A percentile compares a stretch with the other conserved stretches of the same genome.
phyloP scores from a whole-genome alignment of 1,284 basidiomycete species.

The Exobasidium cylindrosporum region DNA sequence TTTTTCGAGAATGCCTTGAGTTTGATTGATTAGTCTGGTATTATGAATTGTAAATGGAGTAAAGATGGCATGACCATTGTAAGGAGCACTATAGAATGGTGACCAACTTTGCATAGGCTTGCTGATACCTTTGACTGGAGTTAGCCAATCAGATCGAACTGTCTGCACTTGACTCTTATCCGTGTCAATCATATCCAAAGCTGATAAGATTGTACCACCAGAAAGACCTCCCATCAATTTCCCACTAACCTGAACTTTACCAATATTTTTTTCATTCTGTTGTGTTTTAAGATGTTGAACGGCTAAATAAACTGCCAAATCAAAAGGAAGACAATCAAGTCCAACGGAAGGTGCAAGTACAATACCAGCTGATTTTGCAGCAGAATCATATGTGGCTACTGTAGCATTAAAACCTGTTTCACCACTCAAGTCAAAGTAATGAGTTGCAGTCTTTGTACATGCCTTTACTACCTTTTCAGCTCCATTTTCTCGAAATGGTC shows the following conservation, averaged over 20 bases:
- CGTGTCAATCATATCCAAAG: slow-evolving; percentile 4
- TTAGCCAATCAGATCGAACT: background rate
- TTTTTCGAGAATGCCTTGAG: background rate
- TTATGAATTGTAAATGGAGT: slow-evolving; percentile 15
- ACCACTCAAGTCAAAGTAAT: slow-evolving; percentile 15
- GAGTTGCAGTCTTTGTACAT: slow-evolving; percentile 9
- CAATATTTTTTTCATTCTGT: slow-evolving; percentile 1
- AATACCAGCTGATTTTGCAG: slow-evolving; percentile 10
- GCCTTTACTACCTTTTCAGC: slow-evolving; percentile 7
- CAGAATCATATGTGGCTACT: slow-evolving; percentile 1
- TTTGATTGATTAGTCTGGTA: slow-evolving; percentile 4
- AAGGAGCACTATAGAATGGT: slow-evolving; percentile 3
- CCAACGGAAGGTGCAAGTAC: slow-evolving; percentile 13
- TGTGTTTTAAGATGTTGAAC: slow-evolving; percentile 12
- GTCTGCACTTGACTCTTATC: background rate
- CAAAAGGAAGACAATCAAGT: slow-evolving; percentile 9
- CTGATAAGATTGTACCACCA: slow-evolving; percentile 2
- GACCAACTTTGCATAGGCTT: background rate
- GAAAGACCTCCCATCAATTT: background rate
- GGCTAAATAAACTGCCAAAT: slow-evolving; percentile 10
- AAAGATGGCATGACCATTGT: background rate
- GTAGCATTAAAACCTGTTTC: slow-evolving; percentile 13
- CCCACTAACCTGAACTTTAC: background rate
- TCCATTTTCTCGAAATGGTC: slow-evolving; percentile 13
- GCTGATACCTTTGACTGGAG: background rate